Evolutionary conservation across 2,329 filamentous ascomycete genomes (phyloP), one percentile per base, ranked within the genome.

Genomic region (Hypoxylon sp.): DNA sequence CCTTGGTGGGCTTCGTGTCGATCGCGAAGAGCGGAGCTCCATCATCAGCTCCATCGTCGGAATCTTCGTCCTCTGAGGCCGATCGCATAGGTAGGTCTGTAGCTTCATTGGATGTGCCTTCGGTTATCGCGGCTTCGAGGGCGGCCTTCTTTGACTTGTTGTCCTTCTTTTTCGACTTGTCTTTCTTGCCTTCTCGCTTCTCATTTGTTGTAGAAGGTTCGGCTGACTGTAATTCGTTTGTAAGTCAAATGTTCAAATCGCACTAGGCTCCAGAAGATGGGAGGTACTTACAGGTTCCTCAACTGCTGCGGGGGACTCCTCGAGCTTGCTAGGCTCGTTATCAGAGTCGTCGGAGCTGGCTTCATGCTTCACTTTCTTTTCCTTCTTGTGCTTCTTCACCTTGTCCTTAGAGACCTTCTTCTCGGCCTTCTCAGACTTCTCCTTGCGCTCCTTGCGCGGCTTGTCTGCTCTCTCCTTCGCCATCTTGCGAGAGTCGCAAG

Each of bases 101-200:
- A 13, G 39, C 17, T 44, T 27, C 7, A 32, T 65, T 66, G 37
- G 48, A 52, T 17, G 58, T 65, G 29, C 42, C 63, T 17, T 67
- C 62, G 1, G 37, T 21, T 8, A 46, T 24, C 2, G 46, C 21
- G 21, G 53, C 37, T 50, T 68, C 52, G 55, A 32, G 8, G n/a
- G 66, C 27, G 11, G 37, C 39, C 29, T 88, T 88, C 79, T 87
- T 88, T 10, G 89, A 86, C 80, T 94, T 95, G 63, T 93, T 91
- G 56, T 93, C 85, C 73, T 89, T 90, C 68, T 94, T 92, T 68
- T 87, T 85, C 76, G 93, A 87, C 73, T 89, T 94, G 79, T 87
- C 85, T 77, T 93, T 87, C 73, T 89, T 94, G 79, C 89, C 91
- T 8, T 31, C 6, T 17, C 60, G 11, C 78, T 90, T 93, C 80